Evolutionary conservation across 2,329 filamentous ascomycete species (phyloP).

Genomic region (Neofusicoccum sp.): DNA sequence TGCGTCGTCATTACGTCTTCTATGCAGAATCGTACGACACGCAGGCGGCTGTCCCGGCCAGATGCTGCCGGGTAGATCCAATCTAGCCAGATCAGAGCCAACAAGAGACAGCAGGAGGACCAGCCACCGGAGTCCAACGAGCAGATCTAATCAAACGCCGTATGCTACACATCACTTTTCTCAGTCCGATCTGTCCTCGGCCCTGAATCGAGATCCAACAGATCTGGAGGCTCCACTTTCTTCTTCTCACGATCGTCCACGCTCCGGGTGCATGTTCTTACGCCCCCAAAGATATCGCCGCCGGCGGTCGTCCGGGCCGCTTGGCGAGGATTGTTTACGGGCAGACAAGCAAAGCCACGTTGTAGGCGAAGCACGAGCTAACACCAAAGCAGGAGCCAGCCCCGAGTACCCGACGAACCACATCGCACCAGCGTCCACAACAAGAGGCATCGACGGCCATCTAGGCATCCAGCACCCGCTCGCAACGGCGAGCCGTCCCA

Average conservation of each 20-base stretch:
- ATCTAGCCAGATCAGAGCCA: not conserved
- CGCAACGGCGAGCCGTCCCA: conserved; percentile 7
- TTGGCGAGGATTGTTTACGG: not conserved
- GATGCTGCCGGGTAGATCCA: not conserved
- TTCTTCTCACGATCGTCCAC: not conserved
- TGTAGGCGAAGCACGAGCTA: not conserved
- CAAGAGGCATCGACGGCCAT: not conserved
- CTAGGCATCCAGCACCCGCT: not conserved
- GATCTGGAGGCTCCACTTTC: not conserved
- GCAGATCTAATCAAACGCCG: not conserved
- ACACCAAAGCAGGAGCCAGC: not conserved
- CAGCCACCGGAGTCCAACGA: not conserved
- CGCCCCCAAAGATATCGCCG: not conserved
- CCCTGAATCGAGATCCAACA: not conserved
- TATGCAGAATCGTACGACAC: not conserved
- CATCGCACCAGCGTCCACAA: not conserved
- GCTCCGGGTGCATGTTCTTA: not conserved
- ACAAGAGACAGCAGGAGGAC: not conserved
- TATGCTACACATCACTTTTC: not conserved
- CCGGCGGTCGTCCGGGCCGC: not conserved
- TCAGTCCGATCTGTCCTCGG: not conserved
- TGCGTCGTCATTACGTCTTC: not conserved
- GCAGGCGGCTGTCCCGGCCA: not conserved
- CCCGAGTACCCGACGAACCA: conserved; percentile 1
- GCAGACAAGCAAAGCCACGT: not conserved